A percentile compares a stretch with the other conserved stretches of the same genome.
Conservation (phyloP, 352 stramenopile species). For the Pythium diclinum region DNA sequence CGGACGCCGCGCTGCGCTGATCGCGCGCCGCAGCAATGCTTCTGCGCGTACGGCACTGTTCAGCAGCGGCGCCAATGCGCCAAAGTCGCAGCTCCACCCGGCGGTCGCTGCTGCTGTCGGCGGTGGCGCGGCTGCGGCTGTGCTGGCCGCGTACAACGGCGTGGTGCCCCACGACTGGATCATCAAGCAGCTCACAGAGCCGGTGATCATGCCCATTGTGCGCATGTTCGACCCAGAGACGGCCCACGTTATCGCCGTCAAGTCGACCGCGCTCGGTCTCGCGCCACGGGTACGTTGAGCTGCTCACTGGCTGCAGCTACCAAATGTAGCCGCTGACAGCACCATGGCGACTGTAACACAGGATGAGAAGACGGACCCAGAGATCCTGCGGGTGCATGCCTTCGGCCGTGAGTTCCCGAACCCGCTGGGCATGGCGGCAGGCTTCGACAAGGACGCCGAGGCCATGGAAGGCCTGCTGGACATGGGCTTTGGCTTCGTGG, state of each 20-base stretch:
- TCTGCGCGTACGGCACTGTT: conserved; percentile 17
- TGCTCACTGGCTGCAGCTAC: background rate
- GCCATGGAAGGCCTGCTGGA: conserved; percentile 93
- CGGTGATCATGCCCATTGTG: conserved; percentile 76
- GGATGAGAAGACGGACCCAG: conserved; percentile 47
- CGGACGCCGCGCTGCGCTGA: conserved; percentile 11
- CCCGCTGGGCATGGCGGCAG: conserved; percentile 94
- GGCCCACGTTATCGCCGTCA: conserved; percentile 82
- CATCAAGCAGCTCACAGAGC: conserved; percentile 64
- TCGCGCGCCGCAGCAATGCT: background rate
- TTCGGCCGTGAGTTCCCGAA: conserved; percentile 87
- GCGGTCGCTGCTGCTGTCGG: conserved; percentile 23
- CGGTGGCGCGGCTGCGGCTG: conserved; percentile 49
- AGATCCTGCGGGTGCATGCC: conserved; percentile 48
- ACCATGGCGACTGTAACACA: conserved; percentile 4
- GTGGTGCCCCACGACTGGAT: conserved; percentile 75
- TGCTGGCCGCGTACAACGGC: conserved; percentile 58
- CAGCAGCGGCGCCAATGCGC: conserved; percentile 14
- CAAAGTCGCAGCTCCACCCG: conserved; percentile 24
- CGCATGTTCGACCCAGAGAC: conserved; percentile 83
- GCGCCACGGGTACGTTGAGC: conserved; percentile 44
- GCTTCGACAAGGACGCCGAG: conserved; percentile 97
- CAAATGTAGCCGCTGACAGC: background rate
- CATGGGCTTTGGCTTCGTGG: conserved; percentile 34
- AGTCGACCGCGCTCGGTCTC: conserved; percentile 69